Percentiles rank a stretch among this genome's conserved stretches.
These are phyloP conservation scores for Sugiyamaella sp. DNA, from an alignment of 1,139 yeast genomes.

Conservation along the genomic window DNA sequence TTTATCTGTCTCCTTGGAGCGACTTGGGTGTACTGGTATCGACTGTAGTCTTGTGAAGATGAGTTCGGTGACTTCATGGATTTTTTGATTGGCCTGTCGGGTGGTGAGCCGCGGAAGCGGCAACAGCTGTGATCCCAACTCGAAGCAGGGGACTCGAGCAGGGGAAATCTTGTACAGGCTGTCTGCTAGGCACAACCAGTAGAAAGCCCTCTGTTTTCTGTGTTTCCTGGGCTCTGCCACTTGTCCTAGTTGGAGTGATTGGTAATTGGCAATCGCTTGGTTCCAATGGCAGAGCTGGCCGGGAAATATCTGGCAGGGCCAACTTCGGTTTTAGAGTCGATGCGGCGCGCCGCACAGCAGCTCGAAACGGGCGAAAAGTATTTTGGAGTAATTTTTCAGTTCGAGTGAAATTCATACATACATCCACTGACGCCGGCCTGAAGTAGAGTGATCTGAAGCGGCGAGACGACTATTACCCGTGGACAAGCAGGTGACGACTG, in stretches of 20 bases:
- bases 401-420: slow-evolving; percentile 10
- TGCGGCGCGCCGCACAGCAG: background rate
- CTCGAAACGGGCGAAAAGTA: background rate
- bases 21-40: background rate
- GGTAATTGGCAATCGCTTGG: no score
- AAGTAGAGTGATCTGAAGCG: background rate
- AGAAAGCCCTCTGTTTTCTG: no score
- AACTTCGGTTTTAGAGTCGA: no score
- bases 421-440: slow-evolving; percentile 9
- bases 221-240: no score
- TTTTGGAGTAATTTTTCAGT: slow-evolving; percentile 12
- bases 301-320: no score
- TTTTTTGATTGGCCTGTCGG: slow-evolving; percentile 12
- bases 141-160: no score
- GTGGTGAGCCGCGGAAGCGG: background rate
- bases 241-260: no score
- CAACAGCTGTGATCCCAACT: no score
- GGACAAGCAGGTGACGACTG: background rate
- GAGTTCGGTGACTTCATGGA: background rate
- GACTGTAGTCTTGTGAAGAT: background rate
- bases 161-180: no score
- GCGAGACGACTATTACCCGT: background rate
- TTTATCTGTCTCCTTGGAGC: background rate
- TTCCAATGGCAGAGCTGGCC: no score
- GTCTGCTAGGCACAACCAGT: no score